Conservation (phyloP, 192 early-diverging fungal species). For the Coemansia sp. region DNA sequence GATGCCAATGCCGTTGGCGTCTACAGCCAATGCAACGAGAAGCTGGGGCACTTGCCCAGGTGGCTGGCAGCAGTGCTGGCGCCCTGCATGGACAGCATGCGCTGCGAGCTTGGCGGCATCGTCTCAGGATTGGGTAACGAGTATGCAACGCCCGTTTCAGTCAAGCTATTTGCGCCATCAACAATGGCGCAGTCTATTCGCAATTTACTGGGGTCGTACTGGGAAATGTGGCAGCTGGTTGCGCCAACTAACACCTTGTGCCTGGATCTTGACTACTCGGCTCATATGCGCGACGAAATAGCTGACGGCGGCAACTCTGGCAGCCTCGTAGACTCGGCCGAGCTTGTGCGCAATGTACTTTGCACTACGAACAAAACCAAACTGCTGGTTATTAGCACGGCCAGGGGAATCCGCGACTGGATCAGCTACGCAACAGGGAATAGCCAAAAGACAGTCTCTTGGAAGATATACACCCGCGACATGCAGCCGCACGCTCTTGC, state of each 20-base stretch:
- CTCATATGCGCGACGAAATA: neutral
- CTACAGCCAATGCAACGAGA: neutral
- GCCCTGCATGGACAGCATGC: constrained; percentile 22
- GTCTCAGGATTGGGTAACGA: constrained; percentile 16
- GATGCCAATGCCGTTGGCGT: constrained; percentile 34
- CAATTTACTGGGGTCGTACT: constrained; percentile 12
- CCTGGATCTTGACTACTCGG: too few relatives aligned
- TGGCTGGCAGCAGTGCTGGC: constrained; percentile 38
- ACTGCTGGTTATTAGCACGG: constrained; percentile 15
- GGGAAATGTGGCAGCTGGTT: constrained; percentile 38
- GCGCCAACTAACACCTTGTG: neutral
- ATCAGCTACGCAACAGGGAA: neutral
- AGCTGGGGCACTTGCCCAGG: constrained; percentile 30
- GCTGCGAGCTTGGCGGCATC: constrained; percentile 13
- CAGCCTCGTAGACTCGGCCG: neutral
- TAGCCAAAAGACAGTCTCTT: neutral
- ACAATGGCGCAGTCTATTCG: neutral
- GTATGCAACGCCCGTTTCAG: constrained; percentile 14
- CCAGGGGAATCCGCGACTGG: constrained; percentile 18
- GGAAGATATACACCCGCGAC: constrained; percentile 5
- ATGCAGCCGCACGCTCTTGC: neutral
- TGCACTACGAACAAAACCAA: neutral
- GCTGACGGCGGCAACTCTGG: neutral
- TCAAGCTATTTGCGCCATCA: constrained; percentile 8
- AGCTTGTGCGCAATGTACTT: neutral